Evolutionary conservation across 2,329 filamentous ascomycete species (phyloP).

Genomic region (Alternaria conjuncta): DNA sequence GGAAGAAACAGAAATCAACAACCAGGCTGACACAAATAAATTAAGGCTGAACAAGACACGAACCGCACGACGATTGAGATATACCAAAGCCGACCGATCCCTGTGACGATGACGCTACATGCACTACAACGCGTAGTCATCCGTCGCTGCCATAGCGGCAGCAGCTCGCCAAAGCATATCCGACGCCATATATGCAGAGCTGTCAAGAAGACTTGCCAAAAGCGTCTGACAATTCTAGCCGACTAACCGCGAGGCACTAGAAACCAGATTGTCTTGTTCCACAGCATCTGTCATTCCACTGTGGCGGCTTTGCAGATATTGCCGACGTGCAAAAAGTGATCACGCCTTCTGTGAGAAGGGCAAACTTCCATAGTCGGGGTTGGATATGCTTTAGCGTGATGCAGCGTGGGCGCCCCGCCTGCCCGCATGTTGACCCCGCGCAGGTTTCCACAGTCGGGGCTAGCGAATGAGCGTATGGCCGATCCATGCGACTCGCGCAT

Average conservation of each 20-base stretch:
- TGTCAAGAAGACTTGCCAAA: constrained; percentile 8
- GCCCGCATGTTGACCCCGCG: constrained; percentile 29
- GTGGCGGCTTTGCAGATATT: background rate
- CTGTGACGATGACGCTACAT: constrained; percentile 25
- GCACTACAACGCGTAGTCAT: constrained; percentile 10
- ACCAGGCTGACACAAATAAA: background rate
- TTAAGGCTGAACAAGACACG: background rate
- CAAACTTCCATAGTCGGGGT: background rate
- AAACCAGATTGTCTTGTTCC: background rate
- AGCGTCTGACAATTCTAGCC: background rate
- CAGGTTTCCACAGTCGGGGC: background rate
- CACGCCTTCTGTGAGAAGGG: background rate
- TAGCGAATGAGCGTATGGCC: constrained; percentile 6
- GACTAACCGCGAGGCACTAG: background rate
- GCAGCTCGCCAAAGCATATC: constrained; percentile 34
- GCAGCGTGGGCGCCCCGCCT: constrained; percentile 3
- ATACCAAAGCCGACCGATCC: constrained; percentile 25
- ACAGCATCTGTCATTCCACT: background rate
- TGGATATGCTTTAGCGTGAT: constrained; percentile 25
- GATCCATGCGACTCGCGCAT: constrained; percentile 1
- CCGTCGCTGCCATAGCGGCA: constrained; percentile 18
- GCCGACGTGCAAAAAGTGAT: background rate
- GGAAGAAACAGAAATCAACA: background rate
- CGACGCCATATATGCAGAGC: constrained; percentile 35
- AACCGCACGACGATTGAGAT: constrained; percentile 15